These are phyloP conservation scores for Nothopassalora personata DNA, from an alignment of 2,329 filamentous ascomycete genomes.

Conservation along the genomic window DNA sequence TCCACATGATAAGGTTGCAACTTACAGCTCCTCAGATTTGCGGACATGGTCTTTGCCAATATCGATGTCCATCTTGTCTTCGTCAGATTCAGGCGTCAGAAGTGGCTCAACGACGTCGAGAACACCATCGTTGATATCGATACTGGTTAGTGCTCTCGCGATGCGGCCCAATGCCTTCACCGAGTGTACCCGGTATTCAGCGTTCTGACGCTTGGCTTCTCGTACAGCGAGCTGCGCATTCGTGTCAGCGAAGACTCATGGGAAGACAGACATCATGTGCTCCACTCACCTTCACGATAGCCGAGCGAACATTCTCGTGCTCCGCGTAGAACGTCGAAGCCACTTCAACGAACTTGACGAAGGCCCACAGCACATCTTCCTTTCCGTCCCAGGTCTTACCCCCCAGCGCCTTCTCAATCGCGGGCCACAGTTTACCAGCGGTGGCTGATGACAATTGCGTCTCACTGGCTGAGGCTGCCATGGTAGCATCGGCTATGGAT, in stretches of 20 bases:
- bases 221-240: slow-evolving; percentile 62
- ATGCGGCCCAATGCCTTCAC: slow-evolving; percentile 68
- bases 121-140: slow-evolving; percentile 65
- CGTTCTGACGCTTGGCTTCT: slow-evolving; percentile 88
- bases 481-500: slow-evolving; percentile 67
- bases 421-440: slow-evolving; percentile 62
- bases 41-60: slow-evolving; percentile 31
- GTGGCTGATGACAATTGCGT: slow-evolving; percentile 50
- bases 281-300: slow-evolving; percentile 58
- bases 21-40: slow-evolving; percentile 26
- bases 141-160: slow-evolving; percentile 60
- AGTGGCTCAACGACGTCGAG: slow-evolving; percentile 58
- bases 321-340: slow-evolving; percentile 55
- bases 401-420: slow-evolving; percentile 71
- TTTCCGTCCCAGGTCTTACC: slow-evolving; percentile 94
- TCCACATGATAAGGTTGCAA: slow-evolving; percentile 2
- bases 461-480: slow-evolving; percentile 49
- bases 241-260: not conserved
- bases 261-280: not conserved
- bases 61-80: slow-evolving; percentile 66
- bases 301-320: slow-evolving; percentile 53
- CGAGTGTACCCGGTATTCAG: slow-evolving; percentile 72
- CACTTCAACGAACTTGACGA: slow-evolving; percentile 69
- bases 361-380: slow-evolving; percentile 73
- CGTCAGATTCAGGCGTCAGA: slow-evolving; percentile 46